Percentiles rank a stretch among this genome's conserved stretches.
phyloP scores from a whole-genome alignment of 805 yeast species.

The Starmerella stigmatis region DNA sequence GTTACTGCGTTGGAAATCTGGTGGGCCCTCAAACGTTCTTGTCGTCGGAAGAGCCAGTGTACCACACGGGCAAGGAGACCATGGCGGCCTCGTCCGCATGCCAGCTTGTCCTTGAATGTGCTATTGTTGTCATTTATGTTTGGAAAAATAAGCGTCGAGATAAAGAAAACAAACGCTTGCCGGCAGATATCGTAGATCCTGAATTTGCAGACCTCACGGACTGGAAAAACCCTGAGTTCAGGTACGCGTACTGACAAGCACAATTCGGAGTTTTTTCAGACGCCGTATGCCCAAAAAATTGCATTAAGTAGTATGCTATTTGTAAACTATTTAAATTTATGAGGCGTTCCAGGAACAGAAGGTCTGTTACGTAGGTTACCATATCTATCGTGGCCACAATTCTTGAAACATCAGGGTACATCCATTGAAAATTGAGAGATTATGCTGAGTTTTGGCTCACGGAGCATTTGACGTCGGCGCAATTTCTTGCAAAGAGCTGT shows the following conservation, averaged over 20 bases:
- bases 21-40: slow-evolving; percentile 55
- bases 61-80: slow-evolving; percentile 47
- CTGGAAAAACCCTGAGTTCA: slow-evolving; percentile 43
- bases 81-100: slow-evolving; percentile 38
- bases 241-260: slow-evolving; percentile 34
- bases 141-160: slow-evolving; percentile 16
- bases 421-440: no score
- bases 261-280: no score
- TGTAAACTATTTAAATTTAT: no score
- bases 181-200: slow-evolving; percentile 13
- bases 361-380: no score
- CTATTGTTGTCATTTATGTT: slow-evolving; percentile 1
- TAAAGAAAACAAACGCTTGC: slow-evolving; percentile 8
- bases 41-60: slow-evolving; percentile 47
- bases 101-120: slow-evolving; percentile 21
- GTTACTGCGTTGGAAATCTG: slow-evolving; percentile 46
- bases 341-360: no score
- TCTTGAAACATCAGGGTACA: no score
- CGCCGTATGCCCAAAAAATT: no score
- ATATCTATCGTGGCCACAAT: no score
- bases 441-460: no score
- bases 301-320: no score
- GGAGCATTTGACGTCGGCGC: no score
- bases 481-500: no score
- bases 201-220: slow-evolving; percentile 45